These are phyloP conservation scores for Fusarium verrucosum DNA, from an alignment of 2,329 filamentous ascomycete genomes.

Conservation along the genomic window DNA sequence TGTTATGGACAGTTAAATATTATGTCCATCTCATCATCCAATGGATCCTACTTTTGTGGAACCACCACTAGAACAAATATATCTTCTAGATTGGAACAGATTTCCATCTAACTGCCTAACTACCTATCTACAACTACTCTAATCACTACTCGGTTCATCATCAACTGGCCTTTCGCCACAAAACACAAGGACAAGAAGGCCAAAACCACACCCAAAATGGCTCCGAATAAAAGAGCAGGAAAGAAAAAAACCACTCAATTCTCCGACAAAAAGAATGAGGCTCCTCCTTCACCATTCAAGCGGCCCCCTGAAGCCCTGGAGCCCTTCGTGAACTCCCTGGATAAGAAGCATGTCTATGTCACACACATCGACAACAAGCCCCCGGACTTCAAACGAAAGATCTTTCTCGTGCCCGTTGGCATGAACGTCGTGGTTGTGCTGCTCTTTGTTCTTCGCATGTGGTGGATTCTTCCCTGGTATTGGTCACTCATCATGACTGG, in stretches of 20 bases:
- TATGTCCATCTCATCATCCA: neutral
- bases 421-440: constrained; percentile 76
- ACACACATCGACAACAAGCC: constrained; percentile 81
- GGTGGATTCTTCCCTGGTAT: constrained; percentile 77
- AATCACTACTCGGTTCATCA: neutral
- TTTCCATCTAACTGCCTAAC: constrained; percentile 12
- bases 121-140: constrained; percentile 10
- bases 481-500: constrained; percentile 70
- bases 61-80: constrained; percentile 4
- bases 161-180: constrained; percentile 6
- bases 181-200: neutral
- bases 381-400: constrained; percentile 77
- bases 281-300: constrained; percentile 73
- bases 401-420: constrained; percentile 80
- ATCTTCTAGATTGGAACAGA: constrained; percentile 37
- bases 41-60: constrained; percentile 33
- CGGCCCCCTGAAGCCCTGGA: constrained; percentile 69
- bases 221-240: constrained; percentile 48
- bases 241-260: constrained; percentile 46
- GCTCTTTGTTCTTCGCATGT: constrained; percentile 74
- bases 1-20: neutral
- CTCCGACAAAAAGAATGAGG: constrained; percentile 42
- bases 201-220: constrained; percentile 40
- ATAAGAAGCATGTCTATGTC: constrained; percentile 79
- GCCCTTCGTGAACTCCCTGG: constrained; percentile 73